Evolutionary conservation across 805 yeast species (phyloP), one percentile per base, ranked within the genome.

Genomic region (Komagataella pastoris): DNA sequence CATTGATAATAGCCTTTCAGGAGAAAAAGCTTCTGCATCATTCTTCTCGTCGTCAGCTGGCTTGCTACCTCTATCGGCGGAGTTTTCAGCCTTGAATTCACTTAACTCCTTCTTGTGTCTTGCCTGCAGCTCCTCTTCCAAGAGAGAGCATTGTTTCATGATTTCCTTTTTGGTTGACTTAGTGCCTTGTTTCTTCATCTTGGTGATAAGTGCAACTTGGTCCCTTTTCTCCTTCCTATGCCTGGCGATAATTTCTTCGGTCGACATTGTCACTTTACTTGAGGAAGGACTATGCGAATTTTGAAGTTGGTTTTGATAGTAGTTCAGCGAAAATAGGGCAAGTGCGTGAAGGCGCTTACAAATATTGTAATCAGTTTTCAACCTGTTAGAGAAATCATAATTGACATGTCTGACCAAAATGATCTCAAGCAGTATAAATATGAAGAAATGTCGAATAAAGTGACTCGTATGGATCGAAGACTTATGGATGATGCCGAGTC

Each of bases 121-220:
- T 19, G 52, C 58, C 53, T 76, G 76, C 59, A 88, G 61, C 8
- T 73, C 77, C 2, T 66, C 66, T 58, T 85, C 88, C 69, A 88
- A 57, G 47, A 73, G 77, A 45, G 71, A 71, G 57, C 90, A 82
- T 59, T 78, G 77, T 51, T 71, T 71, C 56, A 73, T 65, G 7
- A 88, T 82, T 54, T 79, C 80, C 63, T 84, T 85, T 58, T 85
- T 77, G 50, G 82, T 85, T 49, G 88, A 83, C 61, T 88, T 86
- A 17, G 88, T 80, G 2, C 91, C 90, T 65, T 83, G 91, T 59
- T 87, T 87, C 68, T 84, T 87, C 74, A 89, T 66, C 1, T 85
- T 83, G 2, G 95, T 88, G 30, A 80, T 71, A 30, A 77, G 74
- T 7, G 85, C 83, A 18, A 77, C 71, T 54, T 88, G 69, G 53